Percentiles rank a stretch among this genome's conserved stretches.
These are phyloP conservation scores for Candolleomyces aberdarensis DNA, from an alignment of 768 basidiomycete genomes.

Conservation along the genomic window DNA sequence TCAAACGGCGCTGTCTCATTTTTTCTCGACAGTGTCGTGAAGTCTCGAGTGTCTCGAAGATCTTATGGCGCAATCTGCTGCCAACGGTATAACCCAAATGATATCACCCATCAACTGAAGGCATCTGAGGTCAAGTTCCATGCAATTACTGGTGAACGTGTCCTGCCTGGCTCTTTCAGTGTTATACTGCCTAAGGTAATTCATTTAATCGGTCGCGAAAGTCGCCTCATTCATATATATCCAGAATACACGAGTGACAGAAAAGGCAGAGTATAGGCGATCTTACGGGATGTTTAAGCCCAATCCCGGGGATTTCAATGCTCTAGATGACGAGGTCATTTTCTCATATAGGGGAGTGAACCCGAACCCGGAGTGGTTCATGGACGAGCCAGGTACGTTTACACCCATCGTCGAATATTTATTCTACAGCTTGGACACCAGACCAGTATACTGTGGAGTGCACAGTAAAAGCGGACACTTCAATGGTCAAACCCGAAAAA, in stretches of 20 bases:
- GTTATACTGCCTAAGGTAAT: background rate
- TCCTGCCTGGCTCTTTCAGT: background rate
- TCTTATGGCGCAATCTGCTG: constrained; percentile 38
- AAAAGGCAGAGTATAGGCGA: background rate
- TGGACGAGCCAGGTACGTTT: background rate
- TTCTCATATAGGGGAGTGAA: background rate
- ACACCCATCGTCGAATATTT: too few species aligned
- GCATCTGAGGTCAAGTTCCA: background rate
- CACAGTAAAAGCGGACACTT: background rate
- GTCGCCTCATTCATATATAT: background rate
- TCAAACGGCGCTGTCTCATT: constrained; percentile 25
- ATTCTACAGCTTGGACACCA: background rate
- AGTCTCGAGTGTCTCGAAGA: constrained; percentile 33
- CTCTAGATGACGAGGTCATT: background rate
- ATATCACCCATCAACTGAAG: constrained; percentile 35
- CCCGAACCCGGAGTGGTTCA: background rate
- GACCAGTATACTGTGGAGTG: background rate
- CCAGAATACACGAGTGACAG: background rate
- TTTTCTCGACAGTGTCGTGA: constrained; percentile 39
- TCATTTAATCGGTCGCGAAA: background rate
- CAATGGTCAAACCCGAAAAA: background rate
- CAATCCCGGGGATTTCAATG: background rate
- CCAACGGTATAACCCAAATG: constrained; percentile 23
- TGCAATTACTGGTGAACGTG: background rate
- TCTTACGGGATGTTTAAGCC: background rate